Conservation (phyloP, 352 stramenopile genomes). For the Peronospora destructor region DNA sequence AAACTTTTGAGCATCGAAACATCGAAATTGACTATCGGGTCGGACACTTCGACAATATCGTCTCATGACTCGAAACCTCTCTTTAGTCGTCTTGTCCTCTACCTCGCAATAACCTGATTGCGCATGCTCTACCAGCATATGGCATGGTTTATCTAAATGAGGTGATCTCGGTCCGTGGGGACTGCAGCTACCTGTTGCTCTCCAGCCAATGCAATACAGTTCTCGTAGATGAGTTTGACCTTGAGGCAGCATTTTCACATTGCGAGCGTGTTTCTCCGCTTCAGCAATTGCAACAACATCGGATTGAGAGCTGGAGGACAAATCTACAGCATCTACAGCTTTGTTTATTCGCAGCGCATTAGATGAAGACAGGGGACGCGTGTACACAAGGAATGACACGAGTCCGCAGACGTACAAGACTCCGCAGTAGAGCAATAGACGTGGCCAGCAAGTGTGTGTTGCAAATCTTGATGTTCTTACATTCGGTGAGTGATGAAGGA, state of each 20-base stretch:
- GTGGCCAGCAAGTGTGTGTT: conserved; percentile 5
- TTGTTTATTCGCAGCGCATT: background rate
- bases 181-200: conserved; percentile 27
- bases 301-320: conserved; percentile 8
- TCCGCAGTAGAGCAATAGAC: conserved; percentile 11
- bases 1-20: conserved; percentile 39
- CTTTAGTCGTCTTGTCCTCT: conserved; percentile 26
- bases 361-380: background rate
- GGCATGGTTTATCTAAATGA: conserved; percentile 20
- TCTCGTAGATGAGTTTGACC: conserved; percentile 8
- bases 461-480: background rate
- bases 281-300: conserved; percentile 10
- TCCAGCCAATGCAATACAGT: conserved; percentile 28
- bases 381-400: conserved; percentile 8
- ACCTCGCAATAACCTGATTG: conserved; percentile 41
- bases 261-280: conserved; percentile 36
- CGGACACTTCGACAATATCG: conserved; percentile 30
- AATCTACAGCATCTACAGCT: background rate
- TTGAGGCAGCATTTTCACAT: conserved; percentile 33
- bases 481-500: conserved; percentile 5
- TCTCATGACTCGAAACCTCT: conserved; percentile 37
- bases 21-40: conserved; percentile 32
- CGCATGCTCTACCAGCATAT: conserved; percentile 18
- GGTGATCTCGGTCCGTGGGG: conserved; percentile 22
- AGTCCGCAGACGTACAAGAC: conserved; percentile 14